Percentiles rank a stretch among this genome's conserved stretches.
phyloP scores from a whole-genome alignment of 768 basidiomycete species.

The Lactarius vividus region DNA sequence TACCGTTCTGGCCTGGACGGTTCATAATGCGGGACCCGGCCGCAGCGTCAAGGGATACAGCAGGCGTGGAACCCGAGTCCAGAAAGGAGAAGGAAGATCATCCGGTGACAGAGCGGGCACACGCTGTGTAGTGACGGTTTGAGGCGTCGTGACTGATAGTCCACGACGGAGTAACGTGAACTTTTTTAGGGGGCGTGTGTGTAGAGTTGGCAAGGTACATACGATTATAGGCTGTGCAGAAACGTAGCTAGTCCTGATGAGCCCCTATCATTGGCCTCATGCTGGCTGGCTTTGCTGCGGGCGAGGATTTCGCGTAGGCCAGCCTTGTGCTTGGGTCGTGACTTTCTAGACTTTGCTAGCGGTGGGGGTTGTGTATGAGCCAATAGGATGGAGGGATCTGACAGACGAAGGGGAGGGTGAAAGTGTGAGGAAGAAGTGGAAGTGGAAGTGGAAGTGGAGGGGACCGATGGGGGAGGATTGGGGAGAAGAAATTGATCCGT shows the following conservation, averaged over 20 bases:
- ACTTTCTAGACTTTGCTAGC: conserved; percentile 17
- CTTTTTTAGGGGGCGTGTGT: not conserved
- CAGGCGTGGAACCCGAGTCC: conserved; percentile 11
- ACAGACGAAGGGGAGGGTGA: conserved; percentile 3
- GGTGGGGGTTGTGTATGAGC: conserved; percentile 1
- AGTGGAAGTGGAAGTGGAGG: not conserved
- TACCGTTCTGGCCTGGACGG: conserved; percentile 63
- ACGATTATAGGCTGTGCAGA: conserved; percentile 14
- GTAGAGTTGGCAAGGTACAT: not conserved
- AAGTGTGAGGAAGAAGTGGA: conserved; percentile 2
- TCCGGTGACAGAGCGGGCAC: not conserved
- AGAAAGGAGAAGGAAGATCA: not conserved
- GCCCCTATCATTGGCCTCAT: conserved; percentile 32
- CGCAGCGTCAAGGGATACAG: conserved; percentile 41
- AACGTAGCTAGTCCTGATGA: conserved; percentile 18
- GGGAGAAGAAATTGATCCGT: conserved; percentile 8
- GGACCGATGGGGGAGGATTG: conserved; percentile 2
- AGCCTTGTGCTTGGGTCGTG: conserved; percentile 51
- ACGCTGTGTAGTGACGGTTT: not conserved
- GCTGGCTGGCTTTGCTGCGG: conserved; percentile 54
- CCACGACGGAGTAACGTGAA: not conserved
- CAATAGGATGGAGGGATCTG: not conserved
- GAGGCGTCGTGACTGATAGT: not conserved
- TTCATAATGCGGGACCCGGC: conserved; percentile 38
- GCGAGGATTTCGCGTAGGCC: conserved; percentile 63